Base-by-base conservation (phyloP, 1,139 yeast genomes). In the Geotrichum europaeum region DNA sequence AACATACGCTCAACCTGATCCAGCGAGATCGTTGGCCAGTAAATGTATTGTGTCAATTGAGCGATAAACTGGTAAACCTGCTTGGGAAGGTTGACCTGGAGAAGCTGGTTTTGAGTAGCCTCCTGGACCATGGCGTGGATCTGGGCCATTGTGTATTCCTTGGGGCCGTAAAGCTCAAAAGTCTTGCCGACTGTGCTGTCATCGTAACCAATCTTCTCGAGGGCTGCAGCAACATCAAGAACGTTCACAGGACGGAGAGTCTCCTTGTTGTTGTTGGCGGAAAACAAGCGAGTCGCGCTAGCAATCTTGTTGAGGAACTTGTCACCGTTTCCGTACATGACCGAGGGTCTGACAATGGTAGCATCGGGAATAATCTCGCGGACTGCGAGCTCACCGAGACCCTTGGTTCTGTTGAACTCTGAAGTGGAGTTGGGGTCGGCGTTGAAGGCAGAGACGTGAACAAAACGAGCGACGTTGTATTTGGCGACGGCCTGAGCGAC, bases 291-390 rank as follows among this genome's bases (percentile, higher is more conserved):
- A 67, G 81, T 78, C 40, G 70, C 66, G 60, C 77, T 73, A 53
- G 81, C 84, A 72, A 88, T 78, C 71, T 81, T 81, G 76, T 85
- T 86, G 69, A 89, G 79, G 72, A 89, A 84, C 66, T 81, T 78
- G 73, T 88, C 94, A 72, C 86, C 88, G 72, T 86, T 80, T 51
- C 96, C 96, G 71, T 76, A 89, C 83, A 89, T 81, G 64, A 89
- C 90, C 24, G 89, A 84, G 13, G 96, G 96, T 74, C 96, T 85
- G 52, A 89, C 95, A 70, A 89, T 88, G 45, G 96, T 89, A 56
- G 89, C 80, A 68, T 84, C 88, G 43, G 96, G 96, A 61, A 82
- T 74, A 59, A 82, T 81, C 57, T 84, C 89, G 65, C 81, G 79
- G 51, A 86, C 96, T 40, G 81, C 81, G 70, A 83, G 80, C 76